Base-by-base conservation (phyloP, 2,329 filamentous ascomycete genomes). In the Stachybotrys chlorohalonatus region DNA sequence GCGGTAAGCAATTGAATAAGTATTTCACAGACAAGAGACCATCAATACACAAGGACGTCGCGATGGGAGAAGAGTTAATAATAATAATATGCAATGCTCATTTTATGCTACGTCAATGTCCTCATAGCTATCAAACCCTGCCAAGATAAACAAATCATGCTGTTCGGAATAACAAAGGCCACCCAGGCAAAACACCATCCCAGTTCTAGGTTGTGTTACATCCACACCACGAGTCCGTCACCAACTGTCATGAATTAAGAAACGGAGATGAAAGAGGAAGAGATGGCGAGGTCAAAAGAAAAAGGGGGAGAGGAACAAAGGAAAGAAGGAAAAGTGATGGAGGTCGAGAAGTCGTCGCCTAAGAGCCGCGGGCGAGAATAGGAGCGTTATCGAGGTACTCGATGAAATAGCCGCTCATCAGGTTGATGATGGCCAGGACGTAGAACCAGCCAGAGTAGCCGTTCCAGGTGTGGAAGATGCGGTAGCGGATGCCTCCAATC, bases 391-490 rank as follows among this genome's bases (percentile, higher is more conserved):
- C 36, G 13, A 58, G 47, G 31, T 58, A 58, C 48, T 58, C 56
- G 9, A 51, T 49, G 7, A 56, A 47, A 42, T 53, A 60, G 3
- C 58, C 58, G 8, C 58, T 52, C 2, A 61, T 53, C 32, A 61
- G 47, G 52, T 58, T 60, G 17, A 52, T 52, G 48, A 61, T 60
- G 7, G 58, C 56, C 4, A 61, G 31, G 9, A 57, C 59, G 31
- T 61, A 61, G 36, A 54, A 56, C 59, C 58, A 60, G 45, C 58
- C 58, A 1, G 59, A 58, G 36, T 55, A 56, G 49, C 53, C 51
- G 39, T 55, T 52, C 52, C 55, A 56, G 52, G 52, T 54, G 11
- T 52, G 52, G n/a, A 60, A 45, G 1, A 61, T n/a, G 24, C 56
- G 51, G 48, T 52, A 56, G 17, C 53, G 53, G 17, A 57, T 56